These are phyloP conservation scores for Lyophyllum atratum DNA, from an alignment of 768 basidiomycete genomes.

Conservation along the genomic window DNA sequence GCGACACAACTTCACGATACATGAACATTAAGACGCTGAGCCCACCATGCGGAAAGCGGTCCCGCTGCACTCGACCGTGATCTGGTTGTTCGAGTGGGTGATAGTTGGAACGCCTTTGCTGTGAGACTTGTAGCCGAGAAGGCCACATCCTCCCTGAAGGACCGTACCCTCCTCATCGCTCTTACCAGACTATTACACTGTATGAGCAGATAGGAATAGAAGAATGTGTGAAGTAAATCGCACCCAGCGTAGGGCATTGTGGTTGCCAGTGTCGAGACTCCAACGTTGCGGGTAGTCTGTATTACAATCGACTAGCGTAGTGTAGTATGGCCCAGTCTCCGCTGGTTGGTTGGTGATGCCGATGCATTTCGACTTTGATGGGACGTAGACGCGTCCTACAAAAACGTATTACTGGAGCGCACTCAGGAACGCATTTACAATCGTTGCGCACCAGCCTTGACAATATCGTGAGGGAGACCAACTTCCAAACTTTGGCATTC, in stretches of 20 bases:
- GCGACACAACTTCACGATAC: background rate
- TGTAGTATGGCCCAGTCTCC: constrained; percentile 3
- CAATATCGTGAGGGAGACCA: constrained; percentile 7
- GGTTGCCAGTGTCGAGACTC: constrained; percentile 4
- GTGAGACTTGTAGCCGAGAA: constrained; percentile 10
- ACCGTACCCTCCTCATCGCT: constrained; percentile 15
- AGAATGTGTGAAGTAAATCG: background rate
- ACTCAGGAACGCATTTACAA: background rate
- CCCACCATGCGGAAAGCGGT: constrained; percentile 10
- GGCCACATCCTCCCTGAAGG: constrained; percentile 15
- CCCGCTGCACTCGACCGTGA: constrained; percentile 10
- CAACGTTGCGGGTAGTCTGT: constrained; percentile 12
- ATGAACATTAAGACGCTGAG: background rate
- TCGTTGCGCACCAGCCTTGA: background rate
- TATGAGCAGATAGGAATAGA: background rate
- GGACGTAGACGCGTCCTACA: constrained; percentile 7
- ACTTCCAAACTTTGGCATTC: constrained; percentile 9
- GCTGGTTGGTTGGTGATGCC: constrained; percentile 6
- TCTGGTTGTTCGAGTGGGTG: constrained; percentile 10
- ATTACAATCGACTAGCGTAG: constrained; percentile 4
- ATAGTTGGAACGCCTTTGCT: constrained; percentile 8
- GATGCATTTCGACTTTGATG: constrained; percentile 4
- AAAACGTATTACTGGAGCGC: background rate
- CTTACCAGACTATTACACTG: constrained; percentile 1
- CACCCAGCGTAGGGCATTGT: constrained; percentile 12